A percentile compares a stretch with the other conserved stretches of the same genome.
Conservation (phyloP, 2,329 filamentous ascomycete genomes). For the Epichloe amarillans region DNA sequence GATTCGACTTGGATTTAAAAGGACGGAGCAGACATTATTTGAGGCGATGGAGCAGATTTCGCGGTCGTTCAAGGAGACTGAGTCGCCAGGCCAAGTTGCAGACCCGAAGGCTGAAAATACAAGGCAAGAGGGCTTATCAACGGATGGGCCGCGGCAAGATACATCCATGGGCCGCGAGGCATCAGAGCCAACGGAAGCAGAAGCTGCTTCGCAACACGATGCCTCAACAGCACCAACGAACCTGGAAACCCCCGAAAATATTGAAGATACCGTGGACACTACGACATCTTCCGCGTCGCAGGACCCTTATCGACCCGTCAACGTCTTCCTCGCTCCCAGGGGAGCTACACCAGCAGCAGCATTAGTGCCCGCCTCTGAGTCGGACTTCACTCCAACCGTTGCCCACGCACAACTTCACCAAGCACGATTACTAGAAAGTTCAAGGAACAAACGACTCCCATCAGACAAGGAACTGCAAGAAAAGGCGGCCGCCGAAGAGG, state of each 20-base stretch:
- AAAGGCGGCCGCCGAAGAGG: slow-evolving; percentile 50
- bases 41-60: slow-evolving; percentile 76
- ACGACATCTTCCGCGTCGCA: slow-evolving; percentile 4
- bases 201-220: slow-evolving; percentile 2
- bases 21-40: slow-evolving; percentile 65
- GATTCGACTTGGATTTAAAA: slow-evolving; percentile 63
- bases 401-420: slow-evolving; percentile 67
- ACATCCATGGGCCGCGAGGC: slow-evolving; percentile 12
- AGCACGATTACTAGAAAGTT: slow-evolving; percentile 44
- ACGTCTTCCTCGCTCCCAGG: slow-evolving; percentile 66
- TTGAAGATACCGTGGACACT: not conserved
- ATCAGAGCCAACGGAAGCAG: not conserved
- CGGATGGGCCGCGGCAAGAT: slow-evolving; percentile 7
- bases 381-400: slow-evolving; percentile 64
- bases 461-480: slow-evolving; percentile 73
- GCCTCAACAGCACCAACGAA: slow-evolving; percentile 8
- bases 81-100: slow-evolving; percentile 11
- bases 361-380: slow-evolving; percentile 49
- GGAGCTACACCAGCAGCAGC: slow-evolving; percentile 65
- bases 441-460: slow-evolving; percentile 62
- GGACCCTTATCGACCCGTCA: slow-evolving; percentile 38
- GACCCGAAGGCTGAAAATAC: slow-evolving; percentile 1
- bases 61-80: slow-evolving; percentile 49
- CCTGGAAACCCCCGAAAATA: slow-evolving; percentile 6
- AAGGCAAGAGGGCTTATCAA: slow-evolving; percentile 2